A percentile compares a stretch with the other conserved stretches of the same genome.
Evolutionary conservation across 1,284 basidiomycete genomes (phyloP).

Genomic region (Testicularia cyperi): DNA sequence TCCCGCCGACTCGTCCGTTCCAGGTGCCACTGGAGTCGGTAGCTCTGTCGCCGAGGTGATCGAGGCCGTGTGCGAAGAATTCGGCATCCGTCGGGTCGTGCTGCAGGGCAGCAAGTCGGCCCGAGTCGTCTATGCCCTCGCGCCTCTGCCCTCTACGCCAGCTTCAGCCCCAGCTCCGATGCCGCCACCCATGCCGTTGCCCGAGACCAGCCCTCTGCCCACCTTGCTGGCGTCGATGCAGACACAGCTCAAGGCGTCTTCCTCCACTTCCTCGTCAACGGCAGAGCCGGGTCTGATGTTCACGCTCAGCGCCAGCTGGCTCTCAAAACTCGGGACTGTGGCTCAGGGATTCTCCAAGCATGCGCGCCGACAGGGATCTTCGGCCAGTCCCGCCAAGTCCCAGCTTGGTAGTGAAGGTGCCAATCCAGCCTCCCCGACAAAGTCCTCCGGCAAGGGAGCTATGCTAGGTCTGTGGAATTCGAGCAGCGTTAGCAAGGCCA

Average conservation of each 20-base stretch:
- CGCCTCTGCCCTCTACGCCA: constrained; percentile 23
- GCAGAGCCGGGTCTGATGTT: constrained; percentile 38
- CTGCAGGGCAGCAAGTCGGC: constrained; percentile 58
- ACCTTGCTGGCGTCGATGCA: constrained; percentile 13
- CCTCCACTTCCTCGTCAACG: too few species aligned
- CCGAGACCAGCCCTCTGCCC: constrained; percentile 16
- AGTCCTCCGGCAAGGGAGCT: constrained; percentile 9
- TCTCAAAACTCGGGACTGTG: constrained; percentile 57
- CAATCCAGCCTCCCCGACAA: constrained; percentile 7
- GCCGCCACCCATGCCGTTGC: constrained; percentile 37
- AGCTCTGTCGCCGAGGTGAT: constrained; percentile 57
- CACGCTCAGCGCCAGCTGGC: constrained; percentile 58
- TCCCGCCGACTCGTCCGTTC: constrained; percentile 21
- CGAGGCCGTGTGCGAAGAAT: constrained; percentile 66
- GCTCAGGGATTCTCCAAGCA: constrained; percentile 53
- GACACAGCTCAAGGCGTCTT: too few species aligned
- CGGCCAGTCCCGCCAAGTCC: not conserved
- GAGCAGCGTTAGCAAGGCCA: constrained; percentile 27
- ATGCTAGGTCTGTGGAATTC: constrained; percentile 43
- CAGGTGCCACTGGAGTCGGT: constrained; percentile 23
- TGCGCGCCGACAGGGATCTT: constrained; percentile 26
- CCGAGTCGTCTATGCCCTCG: constrained; percentile 54
- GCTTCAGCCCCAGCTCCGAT: constrained; percentile 27
- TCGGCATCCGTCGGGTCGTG: constrained; percentile 69
- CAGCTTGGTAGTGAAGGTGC: not conserved